Percentiles rank a stretch among this genome's conserved stretches.
Evolutionary conservation across 805 yeast genomes (phyloP).

Genomic region (Candida khao-thaluensis): DNA sequence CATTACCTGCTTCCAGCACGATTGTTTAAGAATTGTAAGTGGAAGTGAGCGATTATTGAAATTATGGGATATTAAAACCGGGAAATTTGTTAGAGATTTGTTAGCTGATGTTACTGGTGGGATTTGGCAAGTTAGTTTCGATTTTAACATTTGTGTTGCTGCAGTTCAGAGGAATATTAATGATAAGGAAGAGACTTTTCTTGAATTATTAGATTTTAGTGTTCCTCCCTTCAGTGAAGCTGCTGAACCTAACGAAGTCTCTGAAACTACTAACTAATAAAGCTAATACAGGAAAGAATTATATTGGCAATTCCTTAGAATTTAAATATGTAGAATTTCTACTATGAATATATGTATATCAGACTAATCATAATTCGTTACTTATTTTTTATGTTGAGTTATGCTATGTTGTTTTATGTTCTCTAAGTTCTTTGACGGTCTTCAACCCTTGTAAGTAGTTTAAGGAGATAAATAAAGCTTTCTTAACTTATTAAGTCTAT

Average conservation of each 20-base stretch:
- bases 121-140: conserved; percentile 94
- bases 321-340: too few relatives aligned
- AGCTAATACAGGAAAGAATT: too few relatives aligned
- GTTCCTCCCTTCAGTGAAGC: conserved; percentile 20
- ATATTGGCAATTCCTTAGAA: too few relatives aligned
- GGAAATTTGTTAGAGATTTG: conserved; percentile 71
- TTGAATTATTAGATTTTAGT: conserved; percentile 85
- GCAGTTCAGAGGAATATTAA: conserved; percentile 68
- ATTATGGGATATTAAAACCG: conserved; percentile 81
- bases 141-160: conserved; percentile 79
- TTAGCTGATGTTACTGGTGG: conserved; percentile 74
- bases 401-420: too few relatives aligned
- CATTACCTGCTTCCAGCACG: conserved; percentile 90
- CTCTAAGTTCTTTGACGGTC: too few relatives aligned
- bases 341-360: too few relatives aligned
- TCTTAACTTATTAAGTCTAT: conserved; percentile 32
- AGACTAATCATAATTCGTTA: too few relatives aligned
- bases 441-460: too few relatives aligned
- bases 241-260: too few relatives aligned
- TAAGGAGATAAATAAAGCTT: conserved; percentile 33
- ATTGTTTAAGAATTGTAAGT: conserved; percentile 77
- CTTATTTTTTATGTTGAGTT: too few relatives aligned
- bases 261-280: too few relatives aligned
- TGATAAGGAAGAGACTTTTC: conserved; percentile 61
- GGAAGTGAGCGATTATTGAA: conserved; percentile 88